A percentile compares a stretch with the other conserved stretches of the same genome.
These are phyloP conservation scores for Candida ipomoeae DNA, from an alignment of 805 yeast genomes.

Conservation along the genomic window DNA sequence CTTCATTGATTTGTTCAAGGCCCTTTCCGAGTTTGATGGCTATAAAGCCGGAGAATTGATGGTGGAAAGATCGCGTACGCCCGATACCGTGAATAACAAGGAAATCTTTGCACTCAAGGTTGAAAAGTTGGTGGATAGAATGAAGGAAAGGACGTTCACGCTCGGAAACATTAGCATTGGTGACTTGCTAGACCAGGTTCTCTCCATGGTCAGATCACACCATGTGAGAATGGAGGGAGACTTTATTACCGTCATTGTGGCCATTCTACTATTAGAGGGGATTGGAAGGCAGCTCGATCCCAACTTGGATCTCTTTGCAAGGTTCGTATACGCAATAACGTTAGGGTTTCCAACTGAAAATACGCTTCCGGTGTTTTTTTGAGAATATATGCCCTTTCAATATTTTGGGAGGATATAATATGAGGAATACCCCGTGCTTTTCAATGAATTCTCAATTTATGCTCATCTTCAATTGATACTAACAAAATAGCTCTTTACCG, in stretches of 20 bases:
- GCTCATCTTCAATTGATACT: constrained; percentile 7
- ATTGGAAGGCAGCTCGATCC: constrained; percentile 94
- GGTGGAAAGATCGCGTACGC: constrained; percentile 93
- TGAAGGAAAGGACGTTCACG: constrained; percentile 85
- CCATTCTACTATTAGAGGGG: constrained; percentile 87
- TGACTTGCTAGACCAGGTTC: constrained; percentile 79
- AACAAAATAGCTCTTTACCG: constrained; percentile 64
- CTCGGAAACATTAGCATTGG: constrained; percentile 90
- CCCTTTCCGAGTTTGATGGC: constrained; percentile 90
- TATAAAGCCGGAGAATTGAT: constrained; percentile 90
- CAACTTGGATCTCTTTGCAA: constrained; percentile 87
- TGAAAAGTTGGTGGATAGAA: constrained; percentile 72
- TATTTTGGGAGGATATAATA: too few relatives aligned
- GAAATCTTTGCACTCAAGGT: constrained; percentile 87
- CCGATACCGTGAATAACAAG: constrained; percentile 81
- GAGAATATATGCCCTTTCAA: background rate
- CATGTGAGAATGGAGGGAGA: constrained; percentile 98
- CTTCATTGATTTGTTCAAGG: constrained; percentile 83
- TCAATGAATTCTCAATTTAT: background rate
- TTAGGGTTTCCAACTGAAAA: constrained; percentile 41
- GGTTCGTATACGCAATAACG: constrained; percentile 64
- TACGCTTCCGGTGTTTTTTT: constrained; percentile 13
- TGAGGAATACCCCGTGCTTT: background rate
- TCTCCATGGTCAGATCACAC: constrained; percentile 86
- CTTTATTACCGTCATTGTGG: constrained; percentile 91